A percentile compares a stretch with the other conserved stretches of the same genome.
phyloP scores from a whole-genome alignment of 2,329 filamentous ascomycete species.

The Alternaria arbusti region DNA sequence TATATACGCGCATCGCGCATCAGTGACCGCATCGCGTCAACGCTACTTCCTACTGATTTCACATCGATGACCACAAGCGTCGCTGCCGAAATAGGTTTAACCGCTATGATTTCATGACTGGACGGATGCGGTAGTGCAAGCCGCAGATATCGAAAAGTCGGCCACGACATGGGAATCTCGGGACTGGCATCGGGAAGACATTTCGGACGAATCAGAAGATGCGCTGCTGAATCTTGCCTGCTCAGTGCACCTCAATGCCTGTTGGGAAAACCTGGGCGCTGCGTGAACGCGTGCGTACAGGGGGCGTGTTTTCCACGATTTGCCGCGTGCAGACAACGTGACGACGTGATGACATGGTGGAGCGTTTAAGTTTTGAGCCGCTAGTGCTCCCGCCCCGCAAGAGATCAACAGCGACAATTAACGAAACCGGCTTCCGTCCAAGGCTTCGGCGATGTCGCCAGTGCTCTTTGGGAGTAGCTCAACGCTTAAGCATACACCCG shows the following conservation, averaged over 20 bases:
- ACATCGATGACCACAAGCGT: constrained; percentile 30
- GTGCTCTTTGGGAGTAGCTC: not conserved
- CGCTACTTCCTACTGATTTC: constrained; percentile 15
- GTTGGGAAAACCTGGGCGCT: constrained; percentile 8
- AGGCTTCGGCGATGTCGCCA: constrained; percentile 1
- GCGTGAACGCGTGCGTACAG: constrained; percentile 27
- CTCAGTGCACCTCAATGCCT: constrained; percentile 7
- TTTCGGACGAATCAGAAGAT: constrained; percentile 21
- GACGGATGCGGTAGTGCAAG: constrained; percentile 30
- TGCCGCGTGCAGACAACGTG: constrained; percentile 30
- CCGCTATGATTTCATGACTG: constrained; percentile 47
- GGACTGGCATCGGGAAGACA: constrained; percentile 12
- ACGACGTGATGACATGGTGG: constrained; percentile 44
- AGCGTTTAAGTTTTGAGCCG: constrained; percentile 27
- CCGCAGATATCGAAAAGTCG: constrained; percentile 24
- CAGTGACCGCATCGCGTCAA: constrained; percentile 14
- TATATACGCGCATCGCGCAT: constrained; percentile 19
- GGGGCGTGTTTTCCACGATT: constrained; percentile 11
- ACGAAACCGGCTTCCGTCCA: constrained; percentile 5
- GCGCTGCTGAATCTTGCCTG: not conserved
- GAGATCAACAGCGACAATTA: not conserved
- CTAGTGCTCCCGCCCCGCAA: constrained; percentile 21
- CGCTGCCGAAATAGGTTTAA: constrained; percentile 11
- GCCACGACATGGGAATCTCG: constrained; percentile 25
- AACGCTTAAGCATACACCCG: constrained; percentile 7